phyloP scores from a whole-genome alignment of 2,329 filamentous ascomycete species.

The Nemania bipapillata region DNA sequence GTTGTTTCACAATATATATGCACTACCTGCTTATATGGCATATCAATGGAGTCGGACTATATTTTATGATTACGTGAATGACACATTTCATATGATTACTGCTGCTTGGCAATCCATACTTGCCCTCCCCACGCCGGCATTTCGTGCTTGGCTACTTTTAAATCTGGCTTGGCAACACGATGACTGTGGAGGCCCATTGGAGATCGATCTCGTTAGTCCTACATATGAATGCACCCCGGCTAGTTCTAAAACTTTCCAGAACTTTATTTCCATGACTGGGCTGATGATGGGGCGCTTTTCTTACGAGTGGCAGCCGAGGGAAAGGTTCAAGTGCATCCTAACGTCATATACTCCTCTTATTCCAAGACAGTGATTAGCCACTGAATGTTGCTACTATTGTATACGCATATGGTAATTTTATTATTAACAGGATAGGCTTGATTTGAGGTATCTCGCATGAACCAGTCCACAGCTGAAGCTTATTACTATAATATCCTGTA shows the following conservation, averaged over 20 bases:
- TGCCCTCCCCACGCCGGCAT: neutral
- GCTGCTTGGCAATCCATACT: neutral
- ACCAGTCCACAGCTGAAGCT: neutral
- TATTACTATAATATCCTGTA: too few species aligned
- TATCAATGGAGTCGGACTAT: slow-evolving; percentile 9
- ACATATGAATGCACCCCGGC: neutral
- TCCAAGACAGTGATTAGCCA: neutral
- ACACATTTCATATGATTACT: neutral
- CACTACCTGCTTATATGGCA: neutral
- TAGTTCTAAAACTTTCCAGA: neutral
- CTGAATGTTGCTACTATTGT: neutral
- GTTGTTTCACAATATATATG: neutral
- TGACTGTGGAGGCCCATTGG: neutral
- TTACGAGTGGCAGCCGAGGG: neutral
- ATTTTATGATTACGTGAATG: slow-evolving; percentile 5
- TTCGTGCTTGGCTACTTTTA: neutral
- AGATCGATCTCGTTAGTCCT: neutral
- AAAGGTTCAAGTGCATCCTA: neutral
- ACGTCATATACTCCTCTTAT: neutral
- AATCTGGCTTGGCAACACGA: neutral
- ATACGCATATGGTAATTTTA: neutral
- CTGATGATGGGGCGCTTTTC: neutral
- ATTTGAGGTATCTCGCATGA: neutral
- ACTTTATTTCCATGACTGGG: neutral
- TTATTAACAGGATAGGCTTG: neutral